Evolutionary conservation across 768 basidiomycete genomes (phyloP), one percentile per base, ranked within the genome.

Genomic region (Mrakia blollopis): DNA sequence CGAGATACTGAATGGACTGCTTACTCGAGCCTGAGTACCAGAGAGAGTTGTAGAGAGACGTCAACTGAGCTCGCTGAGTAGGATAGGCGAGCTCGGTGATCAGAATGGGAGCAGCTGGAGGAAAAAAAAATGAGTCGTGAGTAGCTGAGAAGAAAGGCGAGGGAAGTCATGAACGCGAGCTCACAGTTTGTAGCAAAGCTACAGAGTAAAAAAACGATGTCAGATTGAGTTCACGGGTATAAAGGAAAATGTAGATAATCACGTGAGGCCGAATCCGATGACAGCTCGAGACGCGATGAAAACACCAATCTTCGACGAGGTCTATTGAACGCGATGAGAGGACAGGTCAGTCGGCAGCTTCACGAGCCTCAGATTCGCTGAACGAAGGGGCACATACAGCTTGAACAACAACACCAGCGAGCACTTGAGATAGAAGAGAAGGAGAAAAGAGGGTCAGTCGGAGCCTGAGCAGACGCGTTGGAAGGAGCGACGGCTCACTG

Each of bases 21-120:
- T 44, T 14, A 44, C 44, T 44, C 44, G 91, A 86, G 76, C 92
- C 92, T 23, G 90, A 89, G 82, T 92, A 92, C 92, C 92, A 93
- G 78, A 92, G 89, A 41, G 91, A 90, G 86, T 92, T 92, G 86
- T 91, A 92, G 70, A 89, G 84, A 2, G 91, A 89, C 11, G 91
- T 93, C 77, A 94, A 84, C 47, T 89, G 89, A 21, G 89, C 90
- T 80, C 93, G 92, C 83, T 94, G 90, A 16, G 87, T 85, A 23
- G 92, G 93, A 83, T 93, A 93, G 0, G 92, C 87, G n/a, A 94
- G 84, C 84, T 94, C 93, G 69, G 92, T 90, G 74, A 94, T 72
- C 85, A 94, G 84, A 86, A 93, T 87, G 16, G 93, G 92, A 16
- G 92, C 92, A 72, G 91, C 35, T 88, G 88, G 87, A 81, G 74